Evolutionary conservation across 2,329 filamentous ascomycete genomes (phyloP).

Genomic region (Colletotrichum sojae): DNA sequence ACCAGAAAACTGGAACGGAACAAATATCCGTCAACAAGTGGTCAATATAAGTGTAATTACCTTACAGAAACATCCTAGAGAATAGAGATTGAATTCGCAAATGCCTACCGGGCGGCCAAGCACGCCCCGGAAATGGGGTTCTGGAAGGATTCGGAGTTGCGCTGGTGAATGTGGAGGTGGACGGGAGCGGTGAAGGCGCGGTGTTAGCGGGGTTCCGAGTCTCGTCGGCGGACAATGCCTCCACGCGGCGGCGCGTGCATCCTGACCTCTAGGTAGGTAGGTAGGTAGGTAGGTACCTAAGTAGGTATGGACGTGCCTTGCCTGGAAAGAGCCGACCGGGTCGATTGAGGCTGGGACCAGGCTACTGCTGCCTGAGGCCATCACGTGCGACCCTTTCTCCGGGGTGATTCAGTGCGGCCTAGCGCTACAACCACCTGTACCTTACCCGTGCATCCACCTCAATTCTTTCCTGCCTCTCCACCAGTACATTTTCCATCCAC

Average conservation of each 20-base stretch:
- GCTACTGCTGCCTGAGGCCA: slow-evolving; percentile 31
- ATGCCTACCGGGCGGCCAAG: neutral
- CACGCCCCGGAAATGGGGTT: neutral
- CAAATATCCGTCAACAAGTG: too few species aligned
- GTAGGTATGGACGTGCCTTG: neutral
- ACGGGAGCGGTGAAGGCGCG: slow-evolving; percentile 29
- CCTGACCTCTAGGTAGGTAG: neutral
- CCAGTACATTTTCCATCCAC: slow-evolving; percentile 45
- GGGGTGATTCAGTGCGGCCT: slow-evolving; percentile 41
- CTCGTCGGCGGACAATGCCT: slow-evolving; percentile 33
- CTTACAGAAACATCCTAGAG: too few species aligned
- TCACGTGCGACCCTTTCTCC: slow-evolving; percentile 18
- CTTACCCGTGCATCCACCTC: slow-evolving; percentile 46
- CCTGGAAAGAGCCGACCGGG: neutral
- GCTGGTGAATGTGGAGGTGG: slow-evolving; percentile 21
- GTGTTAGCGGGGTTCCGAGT: slow-evolving; percentile 36
- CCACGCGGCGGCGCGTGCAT: slow-evolving; percentile 27
- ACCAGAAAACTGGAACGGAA: too few species aligned
- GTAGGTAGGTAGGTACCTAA: neutral
- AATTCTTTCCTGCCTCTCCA: slow-evolving; percentile 58
- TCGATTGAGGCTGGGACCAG: neutral
- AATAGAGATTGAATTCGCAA: too few species aligned
- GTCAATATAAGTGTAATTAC: too few species aligned
- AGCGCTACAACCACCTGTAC: slow-evolving; percentile 42
- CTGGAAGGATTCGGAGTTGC: slow-evolving; percentile 20